A percentile compares a stretch with the other conserved stretches of the same genome.
Conservation (phyloP, 2,329 filamentous ascomycete genomes). For the Epichloe baconii region DNA sequence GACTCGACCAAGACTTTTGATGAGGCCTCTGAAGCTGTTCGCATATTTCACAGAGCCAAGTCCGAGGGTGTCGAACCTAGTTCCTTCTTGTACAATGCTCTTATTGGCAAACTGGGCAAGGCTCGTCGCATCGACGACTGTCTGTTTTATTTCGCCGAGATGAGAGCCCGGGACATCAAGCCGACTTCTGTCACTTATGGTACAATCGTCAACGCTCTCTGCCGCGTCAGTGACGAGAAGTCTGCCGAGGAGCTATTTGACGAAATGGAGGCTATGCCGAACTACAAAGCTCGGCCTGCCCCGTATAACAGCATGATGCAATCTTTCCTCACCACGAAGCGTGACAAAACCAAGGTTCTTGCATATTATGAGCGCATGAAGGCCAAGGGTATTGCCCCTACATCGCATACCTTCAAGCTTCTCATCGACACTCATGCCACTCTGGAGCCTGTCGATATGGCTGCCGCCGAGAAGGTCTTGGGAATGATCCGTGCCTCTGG, state of each 20-base stretch:
- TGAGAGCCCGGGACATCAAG: slow-evolving; percentile 84
- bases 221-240: slow-evolving; percentile 92
- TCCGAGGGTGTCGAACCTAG: slow-evolving; percentile 89
- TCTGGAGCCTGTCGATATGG: slow-evolving; percentile 80
- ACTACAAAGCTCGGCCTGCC: slow-evolving; percentile 94
- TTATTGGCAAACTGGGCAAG: slow-evolving; percentile 97
- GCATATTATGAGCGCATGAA: slow-evolving; percentile 94
- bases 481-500: slow-evolving; percentile 63
- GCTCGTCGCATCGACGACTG: slow-evolving; percentile 96
- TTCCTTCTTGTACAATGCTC: slow-evolving; percentile 93
- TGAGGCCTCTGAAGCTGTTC: slow-evolving; percentile 90
- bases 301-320: slow-evolving; percentile 99
- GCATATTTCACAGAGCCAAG: slow-evolving; percentile 92
- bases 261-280: slow-evolving; percentile 97
- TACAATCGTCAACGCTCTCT: slow-evolving; percentile 94
- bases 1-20: slow-evolving; percentile 96
- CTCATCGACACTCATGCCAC: slow-evolving; percentile 92
- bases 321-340: slow-evolving; percentile 96
- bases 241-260: slow-evolving; percentile 97
- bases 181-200: slow-evolving; percentile 97
- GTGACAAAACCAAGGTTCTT: slow-evolving; percentile 85
- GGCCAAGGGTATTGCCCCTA: slow-evolving; percentile 72
- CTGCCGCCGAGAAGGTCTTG: slow-evolving; percentile 72
- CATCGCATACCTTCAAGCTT: slow-evolving; percentile 94
- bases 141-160: slow-evolving; percentile 94